Evolutionary conservation across 2,329 filamentous ascomycete species (phyloP), one percentile per base, ranked within the genome.

Genomic region (Nothopassalora personata): DNA sequence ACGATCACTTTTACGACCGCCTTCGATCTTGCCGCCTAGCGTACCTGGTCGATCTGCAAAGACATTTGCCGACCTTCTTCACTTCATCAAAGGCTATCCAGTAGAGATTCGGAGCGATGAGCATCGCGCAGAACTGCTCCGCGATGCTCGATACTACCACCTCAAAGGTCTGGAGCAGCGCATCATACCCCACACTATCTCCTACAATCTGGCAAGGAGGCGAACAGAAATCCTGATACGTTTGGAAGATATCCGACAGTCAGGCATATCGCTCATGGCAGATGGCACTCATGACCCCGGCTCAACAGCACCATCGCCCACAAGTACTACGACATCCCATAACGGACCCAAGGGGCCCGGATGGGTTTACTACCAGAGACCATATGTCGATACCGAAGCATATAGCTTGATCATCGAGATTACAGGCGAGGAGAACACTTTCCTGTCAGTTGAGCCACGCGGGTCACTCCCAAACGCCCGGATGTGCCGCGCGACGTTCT

Each of bases 111-210:
- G 86, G 55, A 82, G 86, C 71, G 89, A 92, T 63, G 80, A 82
- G 2, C 93, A 97, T 70, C 86, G 93, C 18, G 80, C 84, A 23
- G 84, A 89, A 59, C 81, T 97, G 3, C 78, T 97, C 1, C 83
- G 89, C 45, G 93, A 97, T 73, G 94, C 90, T 62, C 86, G 90
- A 54, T 97, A 97, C 73, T 97, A 93, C 73, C 91, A 96, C 72
- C 86, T 97, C 67, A 93, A 92, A 70, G 91, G 91, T 0, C 77
- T 97, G 0, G 93, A 97, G 75, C 93, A 97, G 74, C 86, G 85
- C 64, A 79, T 97, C 10, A 88, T 97, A 47, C 85, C 89, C 0
- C 89, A 92, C 72, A 74, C 84, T 30, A 88, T 93, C 60, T 84
- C 81, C 54, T 91, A 85, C 74, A 96, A 97, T 68, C 82, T 89